phyloP scores from a whole-genome alignment of 1,139 yeast species.

The Debaryomycetaceae sp. region DNA sequence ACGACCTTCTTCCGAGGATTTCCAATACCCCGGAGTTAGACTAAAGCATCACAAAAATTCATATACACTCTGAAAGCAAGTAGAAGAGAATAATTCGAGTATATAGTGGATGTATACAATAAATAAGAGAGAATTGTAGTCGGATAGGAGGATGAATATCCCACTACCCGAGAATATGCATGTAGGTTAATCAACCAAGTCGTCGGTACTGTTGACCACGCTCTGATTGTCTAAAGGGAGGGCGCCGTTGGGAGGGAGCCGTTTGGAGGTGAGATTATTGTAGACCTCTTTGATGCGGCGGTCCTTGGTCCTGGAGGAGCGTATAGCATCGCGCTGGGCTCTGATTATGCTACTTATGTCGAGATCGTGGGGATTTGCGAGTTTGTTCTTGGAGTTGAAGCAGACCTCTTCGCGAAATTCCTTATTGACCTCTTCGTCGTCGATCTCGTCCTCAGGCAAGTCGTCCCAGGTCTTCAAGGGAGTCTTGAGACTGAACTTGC shows the following conservation, averaged over 20 bases:
- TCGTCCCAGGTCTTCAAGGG: constrained; percentile 61
- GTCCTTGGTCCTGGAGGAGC: constrained; percentile 35
- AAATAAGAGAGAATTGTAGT: neutral
- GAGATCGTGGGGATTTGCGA: constrained; percentile 36
- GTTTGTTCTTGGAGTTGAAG: constrained; percentile 36
- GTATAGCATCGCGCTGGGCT: constrained; percentile 46
- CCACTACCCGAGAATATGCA: neutral
- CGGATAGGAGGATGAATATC: neutral
- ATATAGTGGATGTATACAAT: neutral
- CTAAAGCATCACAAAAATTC: neutral
- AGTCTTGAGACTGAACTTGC: constrained; percentile 50
- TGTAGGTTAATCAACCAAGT: constrained; percentile 13
- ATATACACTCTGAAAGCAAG: neutral
- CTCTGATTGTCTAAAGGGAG: constrained; percentile 26
- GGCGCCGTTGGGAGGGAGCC: neutral
- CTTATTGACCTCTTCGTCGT: constrained; percentile 34
- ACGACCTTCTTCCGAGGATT: constrained; percentile 12
- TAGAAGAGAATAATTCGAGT: neutral
- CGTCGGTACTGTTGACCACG: constrained; percentile 21
- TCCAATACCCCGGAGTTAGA: constrained; percentile 1
- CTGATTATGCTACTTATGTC: constrained; percentile 39
- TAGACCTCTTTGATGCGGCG: constrained; percentile 32
- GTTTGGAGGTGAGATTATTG: constrained; percentile 8
- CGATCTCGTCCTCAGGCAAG: constrained; percentile 39
- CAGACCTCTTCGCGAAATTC: constrained; percentile 43